Evolutionary conservation across 73 alveolate species (phyloP), one percentile per base, ranked within the genome.

Genomic region (Halteria grandinella): DNA sequence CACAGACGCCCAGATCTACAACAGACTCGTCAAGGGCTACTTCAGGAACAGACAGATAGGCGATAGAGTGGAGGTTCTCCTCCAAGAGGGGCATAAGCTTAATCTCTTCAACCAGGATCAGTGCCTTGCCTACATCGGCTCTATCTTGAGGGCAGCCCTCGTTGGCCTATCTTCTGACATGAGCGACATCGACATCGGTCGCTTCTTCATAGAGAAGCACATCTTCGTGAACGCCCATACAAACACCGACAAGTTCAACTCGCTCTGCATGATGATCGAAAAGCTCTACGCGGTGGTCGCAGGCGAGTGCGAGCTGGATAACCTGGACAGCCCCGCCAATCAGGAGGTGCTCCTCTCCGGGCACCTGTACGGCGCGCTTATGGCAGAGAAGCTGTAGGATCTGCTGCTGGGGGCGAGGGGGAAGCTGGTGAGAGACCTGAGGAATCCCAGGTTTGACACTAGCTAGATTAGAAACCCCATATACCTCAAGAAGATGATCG

Each of bases 1-100:
- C 70, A 90, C 97, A 14, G 99, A 95, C 92, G 91, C 85, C 29
- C 89, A 95, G 64, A 83, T 95, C 40, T 95, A 95, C 69, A 87
- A 90, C 58, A 83, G 75, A 72, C 57, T 97, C 32, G 99, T 97
- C n/a, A 83, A 95, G 55, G 98, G 98, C 20, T 75, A 90, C 77
- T 89, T 89, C 60, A 86, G 86, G 15, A 91, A 95, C 40, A 91
- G 96, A 23, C 93, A 94, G 59, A 91, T 93, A 39, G 83, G 94
- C 53, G 98, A 94, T 75, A 95, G 99, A 90, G 98, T 97, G 0
- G 99, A 97, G 78, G 99, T 94, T 0, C 80, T 97, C 40, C 85
- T 97, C n/a, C 80, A 91, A 11, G 98, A 87, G 39, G 94, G 97
- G 32, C 86, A 95, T 72, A 84, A 90, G 63, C 88, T 87, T 54